Base-by-base conservation (phyloP, 2,329 filamentous ascomycete genomes). In the Pezicula rhizophila region DNA sequence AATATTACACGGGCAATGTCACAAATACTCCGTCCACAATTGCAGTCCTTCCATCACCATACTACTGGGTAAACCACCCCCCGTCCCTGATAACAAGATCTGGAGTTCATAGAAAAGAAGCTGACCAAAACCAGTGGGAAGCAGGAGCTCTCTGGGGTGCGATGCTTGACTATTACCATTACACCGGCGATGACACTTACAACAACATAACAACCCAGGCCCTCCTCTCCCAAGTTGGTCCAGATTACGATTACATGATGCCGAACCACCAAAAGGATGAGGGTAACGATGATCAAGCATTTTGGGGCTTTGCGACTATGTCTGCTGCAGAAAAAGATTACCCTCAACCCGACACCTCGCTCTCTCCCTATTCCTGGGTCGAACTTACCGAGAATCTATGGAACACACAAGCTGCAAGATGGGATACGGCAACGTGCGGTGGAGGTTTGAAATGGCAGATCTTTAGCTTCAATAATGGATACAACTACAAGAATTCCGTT, bases 391-490 rank as follows among this genome's bases (percentile, higher is more conserved):
- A 77, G 57, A 87, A 86, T 55, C 78, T 87, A 28, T 93, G 88
- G 75, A 82, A 90, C 64, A 76, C 78, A 39, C 84, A 90, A 60
- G 75, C 74, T 5, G 66, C 47, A n/a, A 79, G 89, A 41, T 93
- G 89, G 89, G 82, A 91, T 63, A 74, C 70, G 0, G 69, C 72
- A 0, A 67, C 71, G 35, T 95, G 89, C 60, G 75, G 73, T 23
- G 89, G 89, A 52, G 89, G 89, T 4, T 69, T 93, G 42, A 75
- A 80, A 49, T 92, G 87, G 87, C 89, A 95, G 70, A 89, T 95
- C 57, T 91, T 84, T 64, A 70, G 77, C 1, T 79, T 78, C 58
- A 92, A 95, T 63, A 82, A 82, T 53, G 89, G 89, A 12, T 84
- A 90, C 64, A 76, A 81, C 60, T 93, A 95, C 77, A 93, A 91